Evolutionary conservation across 2,329 filamentous ascomycete species (phyloP), one percentile per base, ranked within the genome.

Genomic region (Alternaria sp.): DNA sequence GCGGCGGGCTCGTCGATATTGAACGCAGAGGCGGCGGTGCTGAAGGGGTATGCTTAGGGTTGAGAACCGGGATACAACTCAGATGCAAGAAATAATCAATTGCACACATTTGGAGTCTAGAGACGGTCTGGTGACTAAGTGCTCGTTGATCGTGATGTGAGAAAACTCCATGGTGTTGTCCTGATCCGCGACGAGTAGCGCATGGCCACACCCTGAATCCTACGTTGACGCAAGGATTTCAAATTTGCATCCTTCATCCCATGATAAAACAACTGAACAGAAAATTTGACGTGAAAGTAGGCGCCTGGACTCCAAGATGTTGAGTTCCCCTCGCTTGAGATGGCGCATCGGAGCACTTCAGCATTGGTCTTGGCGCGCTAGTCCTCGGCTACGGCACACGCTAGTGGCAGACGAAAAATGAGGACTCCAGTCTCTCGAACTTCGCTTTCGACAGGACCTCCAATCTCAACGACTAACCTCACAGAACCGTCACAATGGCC

Each of bases 1-100:
- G 96, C 96, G 30, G 94, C 95, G n/a, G 96, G 96, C 11, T 96
- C 93, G 2, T 97, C 93, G 30, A 97, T 98, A 81, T 82, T 98
- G 72, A 98, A 98, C 75, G 94, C 94, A 26, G 95, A 97, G 81
- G 93, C 94, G 26, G 93, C 94, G 23, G 90, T 97, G 11, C 87
- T 97, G 69, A 96, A 97, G 84, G 95, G 94, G 6, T 93, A 90
- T 75, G 86, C 94, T 67, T 79, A 69, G 45, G 30, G 6, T 21
- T 33, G 49, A 20, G 7, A 25, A 14, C 6, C 3, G n/a, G 23
- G 12, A 14, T 23, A 12, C 12, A 25, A 37, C 21, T 2, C 14
- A 37, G 18, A 41, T 20, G 11, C 30, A 53, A 41, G 20, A 53
- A 25, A 30, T 11, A 9, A 11, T 45, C 41, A n/a, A 14, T 18